These are phyloP conservation scores for Metschnikowia dekortorum DNA, from an alignment of 805 yeast species.

Conservation along the genomic window DNA sequence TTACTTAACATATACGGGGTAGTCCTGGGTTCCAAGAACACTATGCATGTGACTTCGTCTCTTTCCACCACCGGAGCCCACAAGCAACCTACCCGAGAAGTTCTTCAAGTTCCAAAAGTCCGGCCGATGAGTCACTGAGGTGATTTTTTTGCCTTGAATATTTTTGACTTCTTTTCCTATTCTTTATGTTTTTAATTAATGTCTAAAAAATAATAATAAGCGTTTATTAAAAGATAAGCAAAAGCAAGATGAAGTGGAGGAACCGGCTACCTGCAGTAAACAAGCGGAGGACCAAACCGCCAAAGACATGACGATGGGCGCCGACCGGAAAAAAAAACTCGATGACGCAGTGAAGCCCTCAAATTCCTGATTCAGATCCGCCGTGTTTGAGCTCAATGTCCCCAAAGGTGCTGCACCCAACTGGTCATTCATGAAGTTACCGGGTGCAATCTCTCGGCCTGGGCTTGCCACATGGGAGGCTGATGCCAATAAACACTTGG, in stretches of 20 bases:
- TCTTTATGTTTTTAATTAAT: no score
- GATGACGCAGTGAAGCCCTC: not conserved
- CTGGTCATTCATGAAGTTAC: not conserved
- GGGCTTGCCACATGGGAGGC: not conserved
- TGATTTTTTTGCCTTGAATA: no score
- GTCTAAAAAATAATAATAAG: no score
- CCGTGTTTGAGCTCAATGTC: not conserved
- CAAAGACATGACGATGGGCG: conserved; percentile 65
- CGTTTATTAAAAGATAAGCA: conserved; percentile 31
- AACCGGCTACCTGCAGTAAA: conserved; percentile 36
- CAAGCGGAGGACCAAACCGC: conserved; percentile 55
- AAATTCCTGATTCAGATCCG: no score
- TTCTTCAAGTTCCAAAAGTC: conserved; percentile 95
- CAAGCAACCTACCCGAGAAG: conserved; percentile 82
- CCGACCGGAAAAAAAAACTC: conserved; percentile 47
- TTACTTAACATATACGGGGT: no score
- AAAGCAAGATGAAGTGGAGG: conserved; percentile 72
- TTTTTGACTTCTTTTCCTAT: no score
- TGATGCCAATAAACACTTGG: not conserved
- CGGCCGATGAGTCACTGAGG: conserved; percentile 49
- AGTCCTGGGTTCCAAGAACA: no score
- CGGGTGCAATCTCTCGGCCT: not conserved
- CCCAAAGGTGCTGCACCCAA: not conserved
- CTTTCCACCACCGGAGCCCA: conserved; percentile 99
- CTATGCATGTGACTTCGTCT: conserved; percentile 24